Base-by-base conservation (phyloP, 192 early-diverging fungal species). In the Podochytrium sp. region DNA sequence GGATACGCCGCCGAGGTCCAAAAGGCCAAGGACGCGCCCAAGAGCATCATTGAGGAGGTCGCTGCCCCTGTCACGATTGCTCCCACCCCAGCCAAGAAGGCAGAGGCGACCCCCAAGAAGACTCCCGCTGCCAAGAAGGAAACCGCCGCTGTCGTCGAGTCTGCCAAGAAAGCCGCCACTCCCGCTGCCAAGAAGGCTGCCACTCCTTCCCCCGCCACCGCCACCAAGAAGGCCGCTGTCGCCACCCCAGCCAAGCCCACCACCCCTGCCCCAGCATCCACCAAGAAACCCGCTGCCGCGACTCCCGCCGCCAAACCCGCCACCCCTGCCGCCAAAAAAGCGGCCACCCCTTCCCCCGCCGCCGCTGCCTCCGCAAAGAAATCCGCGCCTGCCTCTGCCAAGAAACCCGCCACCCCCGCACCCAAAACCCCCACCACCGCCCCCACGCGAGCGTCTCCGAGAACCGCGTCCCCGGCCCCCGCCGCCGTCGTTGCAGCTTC, bases 1-100 rank as follows among this genome's bases (percentile, higher is more conserved):
- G 91, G 91, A 43, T 94, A 91, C 65, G 53, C 49, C 10, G 60
- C 60, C 20, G 43, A 7, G 32, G 60, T 35, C 60, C 12, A 1
- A 38, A 1, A 32, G 1, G 59, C 1, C 0, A 62, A 62, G 2
- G 29, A 38, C 10, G 60, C 60, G 10, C 33, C 60, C 12, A 35
- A 18, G 14, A 6, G 38, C 12, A 27, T 10, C 6, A 29, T 14
- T 7, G 38, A 62, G 60, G 37, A 62, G 60, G 60, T 20, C 16
- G 30, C 18, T 40, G 29, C 55, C 20, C n/a, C 29, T 12, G 29
- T 29, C 55, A 29, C 55, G 29, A 57, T 29, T 57, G n/a, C 55
- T 1, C 12, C 16, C 10, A 25, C 55, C 0, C 55, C 55, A 27
- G 16, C 60, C 30, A 39, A 32, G 18, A 32, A 62, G 60, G 27